Evolutionary conservation across 2,329 filamentous ascomycete genomes (phyloP).

Genomic region (Thielaviopsis euricoi): DNA sequence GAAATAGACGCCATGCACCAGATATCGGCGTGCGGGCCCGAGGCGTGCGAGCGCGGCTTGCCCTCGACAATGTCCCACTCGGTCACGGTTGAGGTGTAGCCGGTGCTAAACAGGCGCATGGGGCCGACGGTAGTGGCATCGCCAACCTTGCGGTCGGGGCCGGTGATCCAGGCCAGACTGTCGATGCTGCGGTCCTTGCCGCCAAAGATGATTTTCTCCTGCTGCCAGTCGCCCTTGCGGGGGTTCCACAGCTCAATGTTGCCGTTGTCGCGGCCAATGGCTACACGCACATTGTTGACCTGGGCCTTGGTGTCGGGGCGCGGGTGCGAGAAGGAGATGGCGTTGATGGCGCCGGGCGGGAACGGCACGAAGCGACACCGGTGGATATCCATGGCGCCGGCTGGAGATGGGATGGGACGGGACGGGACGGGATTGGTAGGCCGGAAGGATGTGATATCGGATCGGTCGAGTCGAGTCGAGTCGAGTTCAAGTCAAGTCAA

Average conservation of each 20-base stretch:
- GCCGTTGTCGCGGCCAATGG: slow-evolving; percentile 82
- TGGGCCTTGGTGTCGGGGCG: slow-evolving; percentile 29
- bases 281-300: slow-evolving; percentile 51
- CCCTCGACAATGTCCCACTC: slow-evolving; percentile 86
- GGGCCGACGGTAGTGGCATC: slow-evolving; percentile 42
- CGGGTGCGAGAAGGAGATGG: slow-evolving; percentile 80
- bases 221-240: slow-evolving; percentile 63
- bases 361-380: slow-evolving; percentile 91
- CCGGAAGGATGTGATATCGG: no score
- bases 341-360: slow-evolving; percentile 82
- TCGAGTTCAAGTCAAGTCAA: no score
- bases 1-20: slow-evolving; percentile 61
- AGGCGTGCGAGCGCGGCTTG: slow-evolving; percentile 62
- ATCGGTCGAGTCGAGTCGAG: not conserved
- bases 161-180: slow-evolving; percentile 79
- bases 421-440: not conserved
- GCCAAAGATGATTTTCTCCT: slow-evolving; percentile 72
- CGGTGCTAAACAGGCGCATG: slow-evolving; percentile 86
- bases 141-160: slow-evolving; percentile 54
- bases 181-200: slow-evolving; percentile 79
- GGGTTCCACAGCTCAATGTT: slow-evolving; percentile 98
- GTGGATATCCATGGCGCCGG: slow-evolving; percentile 72
- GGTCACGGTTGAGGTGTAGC: slow-evolving; percentile 78
- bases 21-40: slow-evolving; percentile 86
- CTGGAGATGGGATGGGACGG: slow-evolving; percentile 8